A percentile compares a stretch with the other conserved stretches of the same genome.
Evolutionary conservation across 495 filamentous ascomycete species (phyloP).

Genomic region (Rusavskia elegans): DNA sequence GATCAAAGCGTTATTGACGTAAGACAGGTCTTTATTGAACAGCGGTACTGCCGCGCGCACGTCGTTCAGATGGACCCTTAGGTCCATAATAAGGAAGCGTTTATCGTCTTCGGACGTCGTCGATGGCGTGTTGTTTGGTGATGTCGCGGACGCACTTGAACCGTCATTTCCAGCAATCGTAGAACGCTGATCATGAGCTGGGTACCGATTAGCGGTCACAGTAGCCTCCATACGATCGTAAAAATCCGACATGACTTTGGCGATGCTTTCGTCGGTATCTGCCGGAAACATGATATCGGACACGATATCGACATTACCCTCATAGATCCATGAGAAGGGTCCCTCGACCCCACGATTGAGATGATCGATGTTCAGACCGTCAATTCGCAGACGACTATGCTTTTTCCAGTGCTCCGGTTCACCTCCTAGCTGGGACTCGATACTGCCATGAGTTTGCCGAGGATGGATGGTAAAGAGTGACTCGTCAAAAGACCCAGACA

Average conservation of each 20-base stretch:
- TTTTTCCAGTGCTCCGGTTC: conserved; percentile 67
- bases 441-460: conserved; percentile 58
- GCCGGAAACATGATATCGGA: conserved; percentile 86
- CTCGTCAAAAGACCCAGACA: conserved; percentile 90
- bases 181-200: conserved; percentile 3
- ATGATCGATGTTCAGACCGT: conserved; percentile 88
- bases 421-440: conserved; percentile 34
- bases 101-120: conserved; percentile 29
- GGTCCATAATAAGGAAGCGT: conserved; percentile 73
- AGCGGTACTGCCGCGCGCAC: conserved; percentile 82
- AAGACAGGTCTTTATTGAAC: conserved; percentile 78
- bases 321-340: conserved; percentile 93
- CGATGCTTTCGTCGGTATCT: conserved; percentile 71
- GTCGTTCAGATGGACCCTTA: conserved; percentile 81
- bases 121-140: not conserved
- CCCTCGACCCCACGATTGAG: conserved; percentile 87
- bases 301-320: conserved; percentile 91
- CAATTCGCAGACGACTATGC: conserved; percentile 75
- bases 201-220: conserved; percentile 53
- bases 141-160: conserved; percentile 6
- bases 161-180: conserved; percentile 7
- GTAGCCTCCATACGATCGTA: conserved; percentile 90
- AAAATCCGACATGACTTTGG: conserved; percentile 84
- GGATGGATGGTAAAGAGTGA: conserved; percentile 96
- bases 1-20: conserved; percentile 89